Evolutionary conservation across 2,329 filamentous ascomycete genomes (phyloP).

Genomic region (Exophiala xenobiotica): DNA sequence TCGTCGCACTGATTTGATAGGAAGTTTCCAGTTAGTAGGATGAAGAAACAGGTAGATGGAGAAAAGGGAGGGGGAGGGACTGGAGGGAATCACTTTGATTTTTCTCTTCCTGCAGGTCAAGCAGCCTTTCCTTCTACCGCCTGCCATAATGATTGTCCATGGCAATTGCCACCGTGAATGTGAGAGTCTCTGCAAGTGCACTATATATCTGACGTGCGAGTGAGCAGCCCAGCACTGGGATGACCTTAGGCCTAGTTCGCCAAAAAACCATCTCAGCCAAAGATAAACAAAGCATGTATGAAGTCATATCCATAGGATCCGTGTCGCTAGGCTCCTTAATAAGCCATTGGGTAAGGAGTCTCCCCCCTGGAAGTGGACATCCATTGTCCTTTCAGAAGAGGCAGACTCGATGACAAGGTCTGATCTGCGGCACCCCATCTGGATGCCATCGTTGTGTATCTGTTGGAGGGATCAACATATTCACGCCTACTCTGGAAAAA

Average conservation of each 20-base stretch:
- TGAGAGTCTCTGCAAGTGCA: neutral
- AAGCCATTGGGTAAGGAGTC: neutral
- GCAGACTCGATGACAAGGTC: too few relatives aligned
- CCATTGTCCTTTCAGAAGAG: too few relatives aligned
- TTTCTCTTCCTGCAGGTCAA: neutral
- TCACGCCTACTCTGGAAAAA: too few relatives aligned
- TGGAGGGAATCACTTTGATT: neutral
- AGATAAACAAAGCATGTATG: neutral
- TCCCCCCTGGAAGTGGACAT: too few relatives aligned
- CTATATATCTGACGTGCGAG: neutral
- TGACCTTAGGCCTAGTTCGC: neutral
- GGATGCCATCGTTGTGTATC: too few relatives aligned
- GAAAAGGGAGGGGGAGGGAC: too few relatives aligned
- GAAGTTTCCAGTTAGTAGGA: neutral
- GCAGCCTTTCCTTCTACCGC: neutral
- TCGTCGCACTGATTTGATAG: neutral
- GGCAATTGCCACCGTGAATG: neutral
- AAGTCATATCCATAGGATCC: neutral
- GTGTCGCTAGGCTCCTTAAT: neutral
- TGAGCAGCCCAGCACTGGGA: neutral
- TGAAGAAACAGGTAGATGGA: neutral
- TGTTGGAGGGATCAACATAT: too few relatives aligned
- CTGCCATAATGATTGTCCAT: neutral
- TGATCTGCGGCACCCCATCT: too few relatives aligned
- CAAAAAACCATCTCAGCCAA: neutral